A percentile compares a stretch with the other conserved stretches of the same genome.
Evolutionary conservation across 139 green algal species (phyloP).

Genomic region (Chlamydomonas schloesseri): DNA sequence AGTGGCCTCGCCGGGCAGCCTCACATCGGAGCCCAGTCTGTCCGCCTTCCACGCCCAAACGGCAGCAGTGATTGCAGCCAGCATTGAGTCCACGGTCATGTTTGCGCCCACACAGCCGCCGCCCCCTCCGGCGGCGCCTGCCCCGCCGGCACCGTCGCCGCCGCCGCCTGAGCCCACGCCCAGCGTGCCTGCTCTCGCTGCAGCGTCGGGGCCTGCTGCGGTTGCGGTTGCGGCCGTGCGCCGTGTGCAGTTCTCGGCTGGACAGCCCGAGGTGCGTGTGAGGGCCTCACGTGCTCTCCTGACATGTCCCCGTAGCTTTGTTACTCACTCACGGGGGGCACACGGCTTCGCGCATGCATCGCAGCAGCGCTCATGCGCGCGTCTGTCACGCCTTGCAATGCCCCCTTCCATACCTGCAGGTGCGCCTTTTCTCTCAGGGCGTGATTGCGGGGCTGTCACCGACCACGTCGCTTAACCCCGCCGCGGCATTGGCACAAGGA

Average conservation of each 20-base stretch:
- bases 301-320: too few species aligned
- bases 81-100: not conserved
- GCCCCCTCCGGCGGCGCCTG: too few species aligned
- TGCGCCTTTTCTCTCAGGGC: not conserved
- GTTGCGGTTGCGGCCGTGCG: not conserved
- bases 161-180: not conserved
- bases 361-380: not conserved
- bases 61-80: not conserved
- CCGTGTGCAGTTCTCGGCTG: slow-evolving; percentile 13
- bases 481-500: too few species aligned
- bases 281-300: too few species aligned
- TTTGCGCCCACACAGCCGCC: not conserved
- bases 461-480: too few species aligned
- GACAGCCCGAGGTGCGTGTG: slow-evolving; percentile 1
- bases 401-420: not conserved
- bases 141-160: not conserved
- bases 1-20: too few species aligned
- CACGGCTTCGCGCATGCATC: too few species aligned
- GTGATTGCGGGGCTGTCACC: too few species aligned
- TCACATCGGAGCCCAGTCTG: slow-evolving; percentile 16
- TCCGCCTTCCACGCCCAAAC: not conserved
- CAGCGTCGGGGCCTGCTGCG: too few species aligned
- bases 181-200: not conserved
- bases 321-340: too few species aligned
- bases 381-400: too few species aligned